Evolutionary conservation across 257 asterid genomes (phyloP), one percentile per base, ranked within the genome.

Genomic region (Hygrophila difformis): DNA sequence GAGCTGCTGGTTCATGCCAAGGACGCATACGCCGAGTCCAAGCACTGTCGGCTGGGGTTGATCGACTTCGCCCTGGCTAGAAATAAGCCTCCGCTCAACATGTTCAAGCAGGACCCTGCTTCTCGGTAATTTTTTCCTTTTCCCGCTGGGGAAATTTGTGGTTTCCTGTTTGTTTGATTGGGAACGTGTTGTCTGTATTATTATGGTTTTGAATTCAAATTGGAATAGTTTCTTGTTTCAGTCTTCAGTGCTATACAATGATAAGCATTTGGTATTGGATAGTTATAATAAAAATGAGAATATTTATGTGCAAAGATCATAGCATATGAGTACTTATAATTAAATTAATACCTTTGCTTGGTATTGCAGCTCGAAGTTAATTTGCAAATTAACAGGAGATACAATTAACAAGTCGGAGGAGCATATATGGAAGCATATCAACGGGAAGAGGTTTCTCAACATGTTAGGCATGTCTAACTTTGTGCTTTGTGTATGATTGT

Each of bases 351-450:
- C 46, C 11, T 48, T 44, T 23, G 15, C 44, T 15, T 43, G 47
- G 15, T 56, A 35, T 49, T 77, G 72, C 58, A 89, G 96, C 55
- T 79, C 79, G 44, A 91, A 82, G 64, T 51, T 91, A 36, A 70
- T 68, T 22, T 91, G 96, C 73, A 82, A 73, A 66, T 73, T 91
- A 33, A 91, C 96, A 0, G 93, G 93, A 22, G 72, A 59, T 36
- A 65, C 75, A 9, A 74, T 86, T 64, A 91, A 91, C 48, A 86
- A 91, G 58, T 48, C 87, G 5, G 96, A 91, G 78, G 93, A 86
- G 78, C 99, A 91, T 54, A 76, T 91, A 62, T 91, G 99, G 99
- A 91, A 86, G 76, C 99, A 86, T 60, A 86, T 91, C 37, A 91
- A 59, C 8, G 99, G 99, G 60, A 91, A 76, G 51, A 86, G 86